Evolutionary conservation across 768 basidiomycete genomes (phyloP), one percentile per base, ranked within the genome.

Genomic region (Chalciporus pseudorubinellus): DNA sequence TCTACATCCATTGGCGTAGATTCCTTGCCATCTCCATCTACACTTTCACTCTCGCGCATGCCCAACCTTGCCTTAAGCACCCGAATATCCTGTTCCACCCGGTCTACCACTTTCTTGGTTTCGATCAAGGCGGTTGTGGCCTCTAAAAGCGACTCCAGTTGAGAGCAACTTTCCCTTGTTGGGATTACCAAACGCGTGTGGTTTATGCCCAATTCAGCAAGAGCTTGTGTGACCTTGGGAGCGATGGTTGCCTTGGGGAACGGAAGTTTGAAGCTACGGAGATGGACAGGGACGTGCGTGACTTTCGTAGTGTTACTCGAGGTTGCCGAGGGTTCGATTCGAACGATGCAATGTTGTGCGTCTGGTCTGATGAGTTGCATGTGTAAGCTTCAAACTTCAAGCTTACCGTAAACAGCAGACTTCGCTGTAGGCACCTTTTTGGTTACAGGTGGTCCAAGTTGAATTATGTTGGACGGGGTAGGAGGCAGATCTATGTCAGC

Each of bases 121-220:
- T 98, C 92, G n/a, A 95, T 78, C 61, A 98, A 70, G 12, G 80
- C 75, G 4, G 78, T 78, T 1, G 90, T 81, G 3, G 87, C 83
- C 5, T 86, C 84, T 40, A 95, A 62, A 14, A 98, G 69, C 13
- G 76, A 73, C 55, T 97, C 93, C 18, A 94, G 74, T 58, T 80
- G 81, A 46, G 79, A 75, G 47, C 85, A 76, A 57, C 93, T 97
- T 21, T 85, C 84, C 34, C 84, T 78, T 3, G 97, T 98, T 16
- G 97, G 97, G 93, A 98, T 98, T 53, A 95, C 89, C 44, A 99
- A 78, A 11, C 88, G 83, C 14, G 78, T 79, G 49, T 83, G 76
- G 14, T 79, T 78, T 11, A 97, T 72, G 13, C 87, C 85, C 11
- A 95, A 76, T 69, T 98, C 94, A 7, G 77, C 66, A 14, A 98